Percentiles rank a stretch among this genome's conserved stretches.
Conservation (phyloP, 305 asterid species). For the Nicotiana rustica region DNA sequence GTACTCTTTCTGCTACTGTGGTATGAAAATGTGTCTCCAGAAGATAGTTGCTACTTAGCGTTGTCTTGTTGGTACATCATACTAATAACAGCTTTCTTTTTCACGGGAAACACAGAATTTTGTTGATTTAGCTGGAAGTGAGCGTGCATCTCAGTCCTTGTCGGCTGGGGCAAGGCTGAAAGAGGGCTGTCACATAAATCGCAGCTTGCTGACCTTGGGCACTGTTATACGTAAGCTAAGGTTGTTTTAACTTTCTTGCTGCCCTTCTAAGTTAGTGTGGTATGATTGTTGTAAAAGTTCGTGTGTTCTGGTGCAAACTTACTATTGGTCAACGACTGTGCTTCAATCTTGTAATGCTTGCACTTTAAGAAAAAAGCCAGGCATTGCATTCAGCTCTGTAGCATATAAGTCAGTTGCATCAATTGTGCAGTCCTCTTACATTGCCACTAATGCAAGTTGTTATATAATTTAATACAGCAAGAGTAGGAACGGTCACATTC, state of each 20-base stretch:
- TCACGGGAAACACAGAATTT: slow-evolving; percentile 63
- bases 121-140: slow-evolving; percentile 98
- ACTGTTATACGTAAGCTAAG: slow-evolving; percentile 95
- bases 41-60: not conserved
- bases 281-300: not conserved
- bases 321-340: not conserved
- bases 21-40: slow-evolving; percentile 50
- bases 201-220: slow-evolving; percentile 93
- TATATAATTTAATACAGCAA: slow-evolving; percentile 61
- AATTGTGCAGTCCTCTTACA: slow-evolving; percentile 12
- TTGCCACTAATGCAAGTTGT: slow-evolving; percentile 26
- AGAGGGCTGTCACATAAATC: slow-evolving; percentile 98
- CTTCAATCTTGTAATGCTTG: not conserved
- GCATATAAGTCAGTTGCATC: not conserved
- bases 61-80: not conserved
- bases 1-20: slow-evolving; percentile 85
- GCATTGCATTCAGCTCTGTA: not conserved
- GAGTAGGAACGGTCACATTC: slow-evolving; percentile 84
- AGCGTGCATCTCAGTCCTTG: slow-evolving; percentile 92
- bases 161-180: slow-evolving; percentile 94
- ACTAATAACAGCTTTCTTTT: slow-evolving; percentile 31
- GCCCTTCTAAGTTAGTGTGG: not conserved
- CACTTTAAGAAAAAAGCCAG: not conserved
- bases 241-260: slow-evolving; percentile 41
- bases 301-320: not conserved